phyloP scores from a whole-genome alignment of 2,329 filamentous ascomycete species.

The Sporothrix brasiliensis region DNA sequence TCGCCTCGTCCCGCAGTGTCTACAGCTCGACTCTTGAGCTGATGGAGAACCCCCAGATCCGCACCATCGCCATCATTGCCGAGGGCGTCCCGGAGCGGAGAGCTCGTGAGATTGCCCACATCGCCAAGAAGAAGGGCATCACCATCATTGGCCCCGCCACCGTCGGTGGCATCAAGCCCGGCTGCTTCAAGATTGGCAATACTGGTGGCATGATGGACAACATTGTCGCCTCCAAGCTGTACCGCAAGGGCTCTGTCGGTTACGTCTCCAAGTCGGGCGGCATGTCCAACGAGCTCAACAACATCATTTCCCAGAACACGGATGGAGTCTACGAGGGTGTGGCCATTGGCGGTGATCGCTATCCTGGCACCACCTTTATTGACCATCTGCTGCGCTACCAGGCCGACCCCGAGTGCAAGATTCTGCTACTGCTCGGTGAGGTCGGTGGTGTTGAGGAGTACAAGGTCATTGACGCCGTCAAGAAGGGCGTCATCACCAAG shows the following conservation, averaged over 20 bases:
- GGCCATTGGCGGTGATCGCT: conserved; percentile 98
- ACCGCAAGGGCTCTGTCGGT: conserved; percentile 97
- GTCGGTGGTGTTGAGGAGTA: conserved; percentile 99
- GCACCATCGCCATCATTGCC: conserved; percentile 98
- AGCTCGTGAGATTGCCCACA: conserved; percentile 95
- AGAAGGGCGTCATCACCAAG: conserved; percentile 93
- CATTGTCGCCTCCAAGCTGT: conserved; percentile 99
- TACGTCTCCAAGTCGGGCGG: conserved; percentile 99
- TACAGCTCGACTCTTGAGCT: conserved; percentile 98
- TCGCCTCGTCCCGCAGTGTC: conserved; percentile 96
- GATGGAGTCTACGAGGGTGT: conserved; percentile 99
- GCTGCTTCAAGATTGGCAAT: conserved; percentile 99
- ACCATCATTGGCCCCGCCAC: conserved; percentile 98
- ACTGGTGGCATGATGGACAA: conserved; percentile 99
- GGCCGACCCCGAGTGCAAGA: conserved; percentile 96
- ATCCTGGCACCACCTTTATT: conserved; percentile 98
- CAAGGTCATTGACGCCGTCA: conserved; percentile 97
- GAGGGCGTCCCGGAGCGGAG: conserved; percentile 99
- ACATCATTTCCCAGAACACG: conserved; percentile 95
- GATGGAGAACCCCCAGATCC: conserved; percentile 95
- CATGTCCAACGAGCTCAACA: conserved; percentile 99
- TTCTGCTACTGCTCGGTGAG: conserved; percentile 92
- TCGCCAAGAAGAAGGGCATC: conserved; percentile 97
- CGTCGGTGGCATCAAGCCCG: conserved; percentile 98
- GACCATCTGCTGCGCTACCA: conserved; percentile 97